Base-by-base conservation (phyloP, 2,329 filamentous ascomycete species). In the Eutypa lata region DNA sequence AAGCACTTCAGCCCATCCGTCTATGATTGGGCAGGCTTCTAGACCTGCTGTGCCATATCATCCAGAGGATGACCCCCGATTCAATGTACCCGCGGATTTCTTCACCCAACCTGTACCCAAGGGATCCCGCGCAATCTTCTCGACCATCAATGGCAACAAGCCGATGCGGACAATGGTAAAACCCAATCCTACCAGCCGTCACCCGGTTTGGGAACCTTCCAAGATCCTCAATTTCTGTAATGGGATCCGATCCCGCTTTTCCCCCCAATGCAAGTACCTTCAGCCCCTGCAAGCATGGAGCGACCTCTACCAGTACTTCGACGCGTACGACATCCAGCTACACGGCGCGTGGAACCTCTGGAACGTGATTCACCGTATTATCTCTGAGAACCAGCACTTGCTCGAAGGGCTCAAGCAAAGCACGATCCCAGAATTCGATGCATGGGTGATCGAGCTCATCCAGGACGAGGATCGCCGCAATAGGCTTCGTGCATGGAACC, bases 331-430 rank as follows among this genome's bases (percentile, higher is more conserved):
- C 48, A 65, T 82, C 26, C 81, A 77, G 61, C 47, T 68, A 35
- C 66, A 72, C 13, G 79, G 79, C 7, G 74, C 73, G 0, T 65
- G 73, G 54, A 82, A 82, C 55, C 65, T 81, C 13, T 78, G 73
- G 72, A 75, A 74, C 24, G 68, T 80, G 33, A 57, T 78, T 44
- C 69, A 72, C 28, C 68, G 70, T 8, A 61, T 80, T 1, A 63
- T 60, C 40, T 65, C 68, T 16, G 75, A 78, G 59, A 79, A 77
- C 26, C 52, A 61, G 35, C 61, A 65, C 13, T 68, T 74, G 33
- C 50, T 61, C 14, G 49, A 54, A 2, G 66, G 68, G 19, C 26
- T 70, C 16, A 33, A 64, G 24, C 53, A 71, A 22, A 61, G 71
- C 33, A 35, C 35, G 14, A 35, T 47, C 7, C 48, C 51, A 1